Evolutionary conservation across 2,329 filamentous ascomycete species (phyloP), one percentile per base, ranked within the genome.

Genomic region (Calonectria crousiana): DNA sequence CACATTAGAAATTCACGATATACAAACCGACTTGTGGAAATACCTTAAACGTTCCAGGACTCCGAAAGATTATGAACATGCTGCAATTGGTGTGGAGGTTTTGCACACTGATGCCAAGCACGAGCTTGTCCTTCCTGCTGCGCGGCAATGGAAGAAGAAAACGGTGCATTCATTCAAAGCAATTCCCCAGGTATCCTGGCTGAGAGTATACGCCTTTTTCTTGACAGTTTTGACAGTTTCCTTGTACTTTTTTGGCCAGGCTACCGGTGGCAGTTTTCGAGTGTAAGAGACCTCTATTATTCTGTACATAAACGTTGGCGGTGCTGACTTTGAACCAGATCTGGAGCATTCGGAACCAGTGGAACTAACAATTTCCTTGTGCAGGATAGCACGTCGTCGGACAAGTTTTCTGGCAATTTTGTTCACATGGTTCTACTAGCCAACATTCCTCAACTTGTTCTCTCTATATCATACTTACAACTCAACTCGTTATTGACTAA

Each of bases 361-460:
- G 65, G 65, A 23, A 56, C 34, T 4, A 67, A 67, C 49, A 67
- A 67, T 11, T 67, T 67, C 28, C 32, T 67, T 36, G 20, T 44
- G 13, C 65, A 67, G 34, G 38, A 53, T 10, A 18, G 16, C 10
- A 51, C 16, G 8, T 52, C 65, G 4, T 67, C 65, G 1, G 23
- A 67, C 23, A 26, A 67, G 30, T 53, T 67, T 41, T 52, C 47
- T 13, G 49, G 65, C 6, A 49, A 67, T 30, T 67, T 67, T 44
- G 47, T 67, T 20, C 11, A 30, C 13, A 18, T 67, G 8, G 65
- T 67, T 53, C 49, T 67, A 13, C 65, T 67, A 20, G 65, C 65
- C n/a, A 67, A 67, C 34, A 53, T 67, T 38, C 49, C 65, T 14
- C 65, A 67, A n/a, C 65, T 53, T 51, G 20, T 67, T 2, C 65